Base-by-base conservation (phyloP, 805 yeast species). In the Yarrowia yakushimensis region DNA sequence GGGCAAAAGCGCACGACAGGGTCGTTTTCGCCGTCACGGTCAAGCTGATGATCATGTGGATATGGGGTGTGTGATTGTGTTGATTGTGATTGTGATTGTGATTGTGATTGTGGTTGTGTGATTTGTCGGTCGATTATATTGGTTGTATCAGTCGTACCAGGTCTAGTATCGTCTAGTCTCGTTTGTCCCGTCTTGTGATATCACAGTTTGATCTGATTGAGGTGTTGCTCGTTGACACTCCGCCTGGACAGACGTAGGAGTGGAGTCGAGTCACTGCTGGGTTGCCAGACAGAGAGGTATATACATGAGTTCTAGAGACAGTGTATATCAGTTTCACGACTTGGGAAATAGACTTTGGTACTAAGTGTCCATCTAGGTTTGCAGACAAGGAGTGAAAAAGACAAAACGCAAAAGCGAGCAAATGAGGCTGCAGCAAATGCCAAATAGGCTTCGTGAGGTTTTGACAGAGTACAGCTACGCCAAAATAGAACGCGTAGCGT, bases 11-110 rank as follows among this genome's bases (percentile, higher is more conserved):
- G 6, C 28, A 30, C 22, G 46, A 41, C 13, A 55, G 22, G 3
- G 37, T 27, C 15, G 48, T 55, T 41, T 31, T 39, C 10, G n/a
- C 46, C 7, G 61, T 55, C 31, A 55, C 37, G 3, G 61, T 39
- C n/a, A 55, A 15, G 46, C 39, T 39, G 61, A 55, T 39, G 37
- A 55, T 55, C 61, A 55, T 52, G n/a, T 23, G 4, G 25, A 28
- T 27, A 28, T 4, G 33, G 17, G 34, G 5, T 15, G 2, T 27
- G 45, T 15, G 46, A 17, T n/a, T n/a, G 22, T n/a, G 31, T 25
- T 15, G 30, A n/a, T 20, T 17, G 41, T 9, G 22, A n/a, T n/a
- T n/a, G n/a, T n/a, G n/a, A n/a, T n/a, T n/a, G n/a, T n/a, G n/a
- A n/a, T n/a, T n/a, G n/a, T n/a, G n/a, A 31, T 13, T 31, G n/a